Conservation (phyloP, 192 early-diverging fungal genomes). For the Coemansia umbellata region DNA sequence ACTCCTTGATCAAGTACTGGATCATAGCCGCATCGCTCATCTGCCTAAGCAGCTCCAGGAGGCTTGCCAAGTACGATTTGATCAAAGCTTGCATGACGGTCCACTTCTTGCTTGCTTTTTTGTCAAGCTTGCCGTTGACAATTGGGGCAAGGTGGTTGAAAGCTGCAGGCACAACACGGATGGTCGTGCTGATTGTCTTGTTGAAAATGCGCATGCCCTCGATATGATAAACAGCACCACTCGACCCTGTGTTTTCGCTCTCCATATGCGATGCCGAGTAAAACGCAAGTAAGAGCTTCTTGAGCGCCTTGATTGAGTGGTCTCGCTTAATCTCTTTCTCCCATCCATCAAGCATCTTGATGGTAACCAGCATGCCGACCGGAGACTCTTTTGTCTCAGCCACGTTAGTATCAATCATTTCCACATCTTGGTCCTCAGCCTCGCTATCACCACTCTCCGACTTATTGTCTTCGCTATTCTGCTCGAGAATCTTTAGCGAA, state of each 20-base stretch:
- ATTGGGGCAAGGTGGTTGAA: slow-evolving; percentile 66
- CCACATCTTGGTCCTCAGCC: slow-evolving; percentile 44
- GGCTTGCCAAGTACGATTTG: slow-evolving; percentile 76
- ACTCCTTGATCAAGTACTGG: slow-evolving; percentile 78
- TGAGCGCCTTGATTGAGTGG: slow-evolving; percentile 65
- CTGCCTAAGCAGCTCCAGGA: slow-evolving; percentile 71
- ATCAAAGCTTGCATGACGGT: slow-evolving; percentile 66
- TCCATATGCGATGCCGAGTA: slow-evolving; percentile 75
- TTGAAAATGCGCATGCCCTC: slow-evolving; percentile 70
- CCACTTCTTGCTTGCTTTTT: slow-evolving; percentile 59
- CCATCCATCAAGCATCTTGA: slow-evolving; percentile 74
- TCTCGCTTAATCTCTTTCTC: slow-evolving; percentile 54
- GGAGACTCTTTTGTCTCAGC: slow-evolving; percentile 6
- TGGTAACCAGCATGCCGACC: slow-evolving; percentile 56
- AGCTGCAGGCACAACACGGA: slow-evolving; percentile 65
- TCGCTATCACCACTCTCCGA: not conserved
- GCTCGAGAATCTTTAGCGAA: slow-evolving; percentile 75
- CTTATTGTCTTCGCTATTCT: slow-evolving; percentile 42
- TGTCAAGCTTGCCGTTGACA: slow-evolving; percentile 29
- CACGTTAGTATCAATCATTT: slow-evolving; percentile 44
- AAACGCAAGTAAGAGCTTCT: slow-evolving; percentile 79
- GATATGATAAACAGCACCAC: slow-evolving; percentile 65
- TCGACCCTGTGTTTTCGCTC: slow-evolving; percentile 56
- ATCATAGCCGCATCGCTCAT: slow-evolving; percentile 84
- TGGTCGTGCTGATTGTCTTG: slow-evolving; percentile 68